A percentile compares a stretch with the other conserved stretches of the same genome.
Conservation (phyloP, 1,284 basidiomycete species). For the Vanrija pseudolonga region DNA sequence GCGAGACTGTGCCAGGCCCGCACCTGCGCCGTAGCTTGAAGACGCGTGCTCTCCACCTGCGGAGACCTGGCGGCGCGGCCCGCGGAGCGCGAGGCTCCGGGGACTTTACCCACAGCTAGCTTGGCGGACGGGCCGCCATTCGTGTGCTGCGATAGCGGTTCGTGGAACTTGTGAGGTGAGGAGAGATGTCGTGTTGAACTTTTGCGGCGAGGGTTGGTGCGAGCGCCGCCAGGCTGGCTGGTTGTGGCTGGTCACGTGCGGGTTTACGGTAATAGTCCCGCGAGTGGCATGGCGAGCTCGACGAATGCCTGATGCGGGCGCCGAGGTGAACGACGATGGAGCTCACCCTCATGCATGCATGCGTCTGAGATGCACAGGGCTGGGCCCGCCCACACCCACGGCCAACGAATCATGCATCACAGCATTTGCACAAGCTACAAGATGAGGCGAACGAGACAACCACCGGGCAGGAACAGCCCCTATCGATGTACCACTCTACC, state of each 20-base stretch:
- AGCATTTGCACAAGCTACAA: too few species aligned
- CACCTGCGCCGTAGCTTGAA: constrained; percentile 1
- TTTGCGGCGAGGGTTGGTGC: neutral
- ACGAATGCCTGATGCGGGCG: too few species aligned
- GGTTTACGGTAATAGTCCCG: neutral
- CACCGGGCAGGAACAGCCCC: too few species aligned
- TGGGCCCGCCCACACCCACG: too few species aligned
- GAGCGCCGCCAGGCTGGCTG: too few species aligned
- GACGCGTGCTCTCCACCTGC: constrained; percentile 10
- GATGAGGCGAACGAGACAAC: too few species aligned
- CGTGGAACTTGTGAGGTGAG: constrained; percentile 28
- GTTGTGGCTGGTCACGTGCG: neutral
- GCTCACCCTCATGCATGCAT: too few species aligned
- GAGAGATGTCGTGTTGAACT: neutral
- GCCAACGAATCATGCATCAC: too few species aligned
- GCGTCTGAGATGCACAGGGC: too few species aligned
- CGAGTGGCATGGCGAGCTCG: neutral
- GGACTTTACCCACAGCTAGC: constrained; percentile 49
- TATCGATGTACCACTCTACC: too few species aligned
- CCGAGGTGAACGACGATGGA: too few species aligned
- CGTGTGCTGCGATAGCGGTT: constrained; percentile 48
- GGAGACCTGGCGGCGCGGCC: constrained; percentile 2
- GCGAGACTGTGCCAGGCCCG: neutral
- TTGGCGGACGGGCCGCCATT: constrained; percentile 18
- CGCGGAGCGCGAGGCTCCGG: constrained; percentile 34